Evolutionary conservation across 1,284 basidiomycete genomes (phyloP), one percentile per base, ranked within the genome.

Genomic region (Leccinum pachyderme): DNA sequence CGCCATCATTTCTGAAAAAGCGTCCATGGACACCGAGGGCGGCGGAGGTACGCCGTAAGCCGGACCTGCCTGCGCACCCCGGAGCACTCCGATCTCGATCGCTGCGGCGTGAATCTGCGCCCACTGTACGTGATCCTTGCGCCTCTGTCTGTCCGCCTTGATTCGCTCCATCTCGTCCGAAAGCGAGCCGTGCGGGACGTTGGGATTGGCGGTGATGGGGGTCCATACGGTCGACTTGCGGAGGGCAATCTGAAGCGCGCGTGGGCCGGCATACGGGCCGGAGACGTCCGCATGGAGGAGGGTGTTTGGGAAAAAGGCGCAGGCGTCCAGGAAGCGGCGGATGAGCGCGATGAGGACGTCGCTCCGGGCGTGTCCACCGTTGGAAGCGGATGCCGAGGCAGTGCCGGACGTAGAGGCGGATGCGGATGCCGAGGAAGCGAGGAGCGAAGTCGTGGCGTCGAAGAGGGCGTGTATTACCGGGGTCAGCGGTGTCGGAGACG

Each of bases 151-250:
- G 53, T 83, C 82, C 12, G 61, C 65, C n/a, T 79, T 79, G 52
- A 83, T 82, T 8, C 82, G 75, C 52, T 82, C 79, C 77, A 84
- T 78, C 61, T 83, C 81, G 58, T 81, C 81, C 4, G 78, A 73
- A 47, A 81, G 74, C 8, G 58, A 64, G 9, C 54, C 62, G 13
- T 60, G 58, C 6, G 25, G 43, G 1, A 59, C 43, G 7, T 0
- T 15, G 7, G 11, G 3, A 2, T 32, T 8, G 1, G 28, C 31
- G 37, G 33, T 48, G n/a, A 59, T 25, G 49, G 65, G 57, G 43
- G 60, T 70, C 82, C 82, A 83, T 3, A 76, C 75, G 0, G 81
- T 77, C 35, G 77, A 72, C 57, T 78, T 83, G 54, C 82, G 76
- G 28, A 83, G 77, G 31, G 75, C 76, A 69, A 79, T 81, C 55